These are phyloP conservation scores for Cercospora nicotianae DNA, from an alignment of 2,329 filamentous ascomycete species.

Conservation along the genomic window DNA sequence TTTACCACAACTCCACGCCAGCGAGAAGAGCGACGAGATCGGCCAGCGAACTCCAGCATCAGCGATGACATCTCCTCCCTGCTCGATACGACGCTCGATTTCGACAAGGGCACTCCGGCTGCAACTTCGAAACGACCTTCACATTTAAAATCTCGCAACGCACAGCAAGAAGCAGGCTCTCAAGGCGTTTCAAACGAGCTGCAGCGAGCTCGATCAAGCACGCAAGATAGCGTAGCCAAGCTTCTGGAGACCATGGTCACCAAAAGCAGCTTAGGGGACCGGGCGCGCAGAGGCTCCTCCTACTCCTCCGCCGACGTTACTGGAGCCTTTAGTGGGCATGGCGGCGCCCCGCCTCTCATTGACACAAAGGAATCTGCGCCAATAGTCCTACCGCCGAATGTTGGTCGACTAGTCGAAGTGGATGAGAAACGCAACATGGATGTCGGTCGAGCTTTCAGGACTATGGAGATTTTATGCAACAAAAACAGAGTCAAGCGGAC, in stretches of 20 bases:
- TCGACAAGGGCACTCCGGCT: slow-evolving; percentile 32
- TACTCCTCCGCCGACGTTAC: background rate
- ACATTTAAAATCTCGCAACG: slow-evolving; percentile 30
- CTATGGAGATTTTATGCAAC: slow-evolving; percentile 46
- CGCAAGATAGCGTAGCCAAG: slow-evolving; percentile 22
- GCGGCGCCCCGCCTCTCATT: background rate
- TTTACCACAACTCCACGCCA: slow-evolving; percentile 27
- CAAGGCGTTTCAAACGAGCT: slow-evolving; percentile 11
- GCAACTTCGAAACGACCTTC: slow-evolving; percentile 31
- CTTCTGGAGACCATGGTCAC: slow-evolving; percentile 16
- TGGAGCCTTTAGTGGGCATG: background rate
- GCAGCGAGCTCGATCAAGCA: slow-evolving; percentile 5
- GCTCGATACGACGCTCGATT: slow-evolving; percentile 36
- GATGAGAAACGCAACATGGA: slow-evolving; percentile 42
- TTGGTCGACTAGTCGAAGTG: slow-evolving; percentile 45
- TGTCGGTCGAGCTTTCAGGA: slow-evolving; percentile 50
- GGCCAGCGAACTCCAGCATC: slow-evolving; percentile 3
- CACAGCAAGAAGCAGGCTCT: slow-evolving; percentile 28
- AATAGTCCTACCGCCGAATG: slow-evolving; percentile 41
- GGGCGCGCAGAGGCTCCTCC: background rate
- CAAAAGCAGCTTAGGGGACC: background rate
- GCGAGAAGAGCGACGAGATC: slow-evolving; percentile 14
- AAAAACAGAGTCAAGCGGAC: slow-evolving; percentile 62
- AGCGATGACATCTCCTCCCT: slow-evolving; percentile 30
- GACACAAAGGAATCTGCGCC: slow-evolving; percentile 15